Evolutionary conservation across 1,139 yeast genomes (phyloP), one percentile per base, ranked within the genome.

Genomic region (Yamadazyma trypodendri): DNA sequence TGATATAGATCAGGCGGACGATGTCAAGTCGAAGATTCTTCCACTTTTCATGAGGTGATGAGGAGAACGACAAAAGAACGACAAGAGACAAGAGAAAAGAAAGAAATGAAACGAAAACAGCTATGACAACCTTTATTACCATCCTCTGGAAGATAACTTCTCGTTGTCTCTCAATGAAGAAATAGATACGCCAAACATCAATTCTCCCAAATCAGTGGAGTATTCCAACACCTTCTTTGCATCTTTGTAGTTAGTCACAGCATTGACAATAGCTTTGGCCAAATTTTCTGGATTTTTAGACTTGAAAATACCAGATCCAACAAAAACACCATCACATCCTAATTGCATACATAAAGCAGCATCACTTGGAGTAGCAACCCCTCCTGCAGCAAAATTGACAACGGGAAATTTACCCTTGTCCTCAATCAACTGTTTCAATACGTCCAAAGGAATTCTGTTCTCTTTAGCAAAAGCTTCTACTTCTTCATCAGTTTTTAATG

Each of bases 301-400:
- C 60, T 81, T 81, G 76, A 86, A 86, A 49, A 86, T 86, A 32
- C 95, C 95, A 7, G 89, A 81, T n/a, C 95, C 95, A 29, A 86
- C 95, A 56, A 86, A 86, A 28, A 86, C 89, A 47, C 95, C 95
- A 56, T 86, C 95, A 59, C 89, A 84, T n/a, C 95, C 95, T 52
- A 85, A 70, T 62, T 85, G 90, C 95, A 86, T 85, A 63, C 88
- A 81, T 48, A 86, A 67, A 9, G 95, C 95, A 31, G 95, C 95
- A 60, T 86, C 95, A 2, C 92, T 82, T 21, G 95, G 95, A 9
- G 95, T 84, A 9, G 95, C 95, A 38, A 86, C 84, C 46, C 95
- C 95, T 36, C 95, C 95, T 31, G 95, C 95, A 29, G 95, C 94
- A 60, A 86, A 86, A 67, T 84, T 85, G 39, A 86, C 95, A 34